Evolutionary conservation across 2,329 filamentous ascomycete genomes (phyloP).

Genomic region (Botryotinia globosa): DNA sequence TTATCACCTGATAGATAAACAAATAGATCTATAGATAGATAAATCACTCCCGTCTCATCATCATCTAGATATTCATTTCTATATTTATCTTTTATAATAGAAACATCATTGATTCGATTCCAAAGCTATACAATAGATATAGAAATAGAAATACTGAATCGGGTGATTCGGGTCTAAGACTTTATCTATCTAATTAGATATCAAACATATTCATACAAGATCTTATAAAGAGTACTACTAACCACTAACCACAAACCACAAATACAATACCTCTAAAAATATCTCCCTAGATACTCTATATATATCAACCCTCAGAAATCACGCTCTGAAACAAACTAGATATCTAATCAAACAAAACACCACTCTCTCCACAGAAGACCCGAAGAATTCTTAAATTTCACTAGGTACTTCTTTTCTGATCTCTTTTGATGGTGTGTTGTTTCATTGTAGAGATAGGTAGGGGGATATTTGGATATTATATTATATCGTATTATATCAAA

Average conservation of each 20-base stretch:
- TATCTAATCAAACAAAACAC: neutral
- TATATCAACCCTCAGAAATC: neutral
- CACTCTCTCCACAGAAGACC: neutral
- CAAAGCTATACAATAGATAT: neutral
- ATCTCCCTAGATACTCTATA: no score
- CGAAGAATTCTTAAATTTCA: neutral
- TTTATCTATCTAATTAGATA: no score
- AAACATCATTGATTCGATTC: neutral
- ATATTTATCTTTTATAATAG: neutral
- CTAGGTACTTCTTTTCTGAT: no score
- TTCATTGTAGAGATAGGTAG: neutral
- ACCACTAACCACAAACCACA: no score
- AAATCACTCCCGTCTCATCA: neutral
- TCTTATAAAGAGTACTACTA: no score
- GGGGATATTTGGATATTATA: no score
- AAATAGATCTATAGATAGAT: no score
- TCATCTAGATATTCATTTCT: neutral
- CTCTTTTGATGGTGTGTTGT: neutral
- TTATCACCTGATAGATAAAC: no score
- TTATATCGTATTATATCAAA: no score
- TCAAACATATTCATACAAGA: no score
- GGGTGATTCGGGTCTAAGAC: no score
- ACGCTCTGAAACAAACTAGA: neutral
- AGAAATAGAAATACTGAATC: neutral
- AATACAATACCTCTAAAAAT: no score